Percentiles rank a stretch among this genome's conserved stretches.
These are phyloP conservation scores for Epichloe amarillans DNA, from an alignment of 2,329 filamentous ascomycete genomes.

Conservation along the genomic window DNA sequence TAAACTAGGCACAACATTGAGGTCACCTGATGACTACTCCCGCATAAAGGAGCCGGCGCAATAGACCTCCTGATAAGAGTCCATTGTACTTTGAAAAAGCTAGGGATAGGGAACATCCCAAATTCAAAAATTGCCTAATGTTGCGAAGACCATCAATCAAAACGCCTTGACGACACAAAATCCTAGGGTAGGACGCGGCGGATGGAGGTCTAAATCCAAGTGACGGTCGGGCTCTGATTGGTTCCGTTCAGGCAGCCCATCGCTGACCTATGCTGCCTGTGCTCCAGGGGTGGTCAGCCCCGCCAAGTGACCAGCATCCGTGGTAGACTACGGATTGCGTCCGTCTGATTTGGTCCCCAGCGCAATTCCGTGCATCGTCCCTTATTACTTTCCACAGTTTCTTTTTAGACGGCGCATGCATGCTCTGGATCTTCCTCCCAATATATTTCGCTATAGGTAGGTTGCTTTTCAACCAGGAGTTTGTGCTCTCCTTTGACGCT, in stretches of 20 bases:
- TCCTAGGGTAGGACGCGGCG: too few species aligned
- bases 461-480: background rate
- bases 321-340: background rate
- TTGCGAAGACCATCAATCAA: too few species aligned
- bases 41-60: too few species aligned
- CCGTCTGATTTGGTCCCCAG: background rate
- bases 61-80: too few species aligned
- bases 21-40: too few species aligned
- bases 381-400: background rate
- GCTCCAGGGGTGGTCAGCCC: background rate
- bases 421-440: background rate
- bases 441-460: background rate
- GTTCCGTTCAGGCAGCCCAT: background rate
- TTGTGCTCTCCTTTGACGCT: background rate
- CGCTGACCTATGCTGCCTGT: background rate
- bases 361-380: background rate
- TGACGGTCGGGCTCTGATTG: conserved; percentile 4
- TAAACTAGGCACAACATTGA: too few species aligned
- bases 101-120: too few species aligned
- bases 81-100: too few species aligned
- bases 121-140: too few species aligned
- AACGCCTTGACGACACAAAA: too few species aligned
- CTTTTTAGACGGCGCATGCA: background rate
- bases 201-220: too few species aligned
- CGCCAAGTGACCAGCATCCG: conserved; percentile 1